These are phyloP conservation scores for Antrodiella citrinella DNA, from an alignment of 768 basidiomycete species.

Conservation along the genomic window DNA sequence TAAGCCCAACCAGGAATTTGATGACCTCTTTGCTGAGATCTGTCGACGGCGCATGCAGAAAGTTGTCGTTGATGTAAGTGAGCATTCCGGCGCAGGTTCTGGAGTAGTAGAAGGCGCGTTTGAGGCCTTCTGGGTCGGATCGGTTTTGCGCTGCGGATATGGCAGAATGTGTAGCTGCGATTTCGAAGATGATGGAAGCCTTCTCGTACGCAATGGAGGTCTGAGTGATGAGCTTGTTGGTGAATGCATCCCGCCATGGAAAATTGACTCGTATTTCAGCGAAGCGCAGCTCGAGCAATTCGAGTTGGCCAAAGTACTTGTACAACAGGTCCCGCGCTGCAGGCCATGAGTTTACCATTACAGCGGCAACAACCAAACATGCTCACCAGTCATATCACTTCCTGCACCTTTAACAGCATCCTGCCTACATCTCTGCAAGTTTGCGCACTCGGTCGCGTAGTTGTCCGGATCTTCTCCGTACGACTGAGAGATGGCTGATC, in stretches of 20 bases:
- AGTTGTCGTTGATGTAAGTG: constrained; percentile 99
- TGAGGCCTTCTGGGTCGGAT: constrained; percentile 85
- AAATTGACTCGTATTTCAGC: constrained; percentile 95
- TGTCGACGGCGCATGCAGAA: constrained; percentile 93
- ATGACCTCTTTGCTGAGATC: constrained; percentile 92
- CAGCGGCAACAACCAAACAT: too few species aligned
- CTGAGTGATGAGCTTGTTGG: constrained; percentile 86
- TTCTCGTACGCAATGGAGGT: constrained; percentile 98
- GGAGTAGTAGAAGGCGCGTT: constrained; percentile 90
- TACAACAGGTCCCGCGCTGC: constrained; percentile 87
- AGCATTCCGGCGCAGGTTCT: constrained; percentile 91
- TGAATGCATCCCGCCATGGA: constrained; percentile 97
- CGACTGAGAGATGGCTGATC: constrained; percentile 77
- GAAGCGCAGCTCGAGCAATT: constrained; percentile 93
- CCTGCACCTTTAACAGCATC: constrained; percentile 96
- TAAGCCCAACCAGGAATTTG: constrained; percentile 84
- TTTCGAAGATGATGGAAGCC: constrained; percentile 94
- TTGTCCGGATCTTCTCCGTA: constrained; percentile 91
- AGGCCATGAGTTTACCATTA: too few species aligned
- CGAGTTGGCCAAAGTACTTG: constrained; percentile 99
- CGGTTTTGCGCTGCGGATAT: constrained; percentile 83
- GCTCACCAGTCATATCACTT: constrained; percentile 85
- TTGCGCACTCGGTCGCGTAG: constrained; percentile 76
- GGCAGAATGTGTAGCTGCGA: constrained; percentile 88
- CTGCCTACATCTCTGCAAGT: constrained; percentile 85